Base-by-base conservation (phyloP, 306 rosid species). In the Begonia masoniana region DNA sequence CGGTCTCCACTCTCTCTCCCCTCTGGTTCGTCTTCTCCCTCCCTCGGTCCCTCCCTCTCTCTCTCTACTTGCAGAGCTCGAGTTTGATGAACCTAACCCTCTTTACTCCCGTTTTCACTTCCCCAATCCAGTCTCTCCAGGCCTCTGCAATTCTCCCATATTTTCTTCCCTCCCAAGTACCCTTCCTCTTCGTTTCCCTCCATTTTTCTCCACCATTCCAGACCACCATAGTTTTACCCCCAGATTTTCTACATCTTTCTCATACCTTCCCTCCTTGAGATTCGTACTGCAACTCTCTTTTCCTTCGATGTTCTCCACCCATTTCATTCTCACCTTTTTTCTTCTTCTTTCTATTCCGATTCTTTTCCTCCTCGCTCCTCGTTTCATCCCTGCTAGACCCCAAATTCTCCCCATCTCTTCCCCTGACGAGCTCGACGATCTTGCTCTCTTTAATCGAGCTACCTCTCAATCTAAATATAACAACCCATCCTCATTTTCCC, bases 291-390 rank as follows among this genome's bases (percentile, higher is more conserved):
- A 42, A 2, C 12, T 12, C 36, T 60, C 79, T 3, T 17, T 76
- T 19, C 58, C 62, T 31, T 76, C 86, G 50, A 91, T 91, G 94
- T 81, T 75, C 71, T 75, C 94, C 13, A 69, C 71, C 62, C 92
- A 80, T 19, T 79, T 77, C 13, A 59, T 83, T 0, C 73, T 86
- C 50, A 23, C 82, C 35, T 81, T 83, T 54, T 68, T 77, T 46
- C 91, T 91, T 55, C 72, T 91, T 57, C 81, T 91, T 19, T 79
- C 96, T 16, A 77, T 87, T 36, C 86, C 96, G 1, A 54, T 85
- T 55, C 68, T 81, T 48, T 78, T 85, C 80, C 64, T 88, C 51
- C 50, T 88, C 3, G 87, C 83, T 12, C 96, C 96, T 0, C 76
- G 71, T 0, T 63, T 81, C 71, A 79, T 87, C 52, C 79, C 84